A percentile compares a stretch with the other conserved stretches of the same genome.
Conservation (phyloP, 768 basidiomycete species). For the Tricholoma furcatifolium region DNA sequence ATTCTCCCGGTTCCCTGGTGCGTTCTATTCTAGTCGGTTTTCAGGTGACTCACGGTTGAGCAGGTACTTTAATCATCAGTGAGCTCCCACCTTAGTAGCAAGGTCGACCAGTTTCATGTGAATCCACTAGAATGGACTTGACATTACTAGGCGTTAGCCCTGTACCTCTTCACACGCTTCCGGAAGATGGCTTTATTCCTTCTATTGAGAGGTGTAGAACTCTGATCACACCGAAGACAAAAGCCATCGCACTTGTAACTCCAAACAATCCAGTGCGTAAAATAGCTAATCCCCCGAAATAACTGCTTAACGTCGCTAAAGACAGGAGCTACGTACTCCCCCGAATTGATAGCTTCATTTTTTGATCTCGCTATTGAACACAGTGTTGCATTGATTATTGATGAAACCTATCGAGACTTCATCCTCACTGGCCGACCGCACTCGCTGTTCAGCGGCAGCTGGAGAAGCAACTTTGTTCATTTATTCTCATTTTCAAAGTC, state of each 20-base stretch:
- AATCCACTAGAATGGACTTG: conserved; percentile 56
- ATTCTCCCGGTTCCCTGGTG: conserved; percentile 75
- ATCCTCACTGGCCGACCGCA: conserved; percentile 49
- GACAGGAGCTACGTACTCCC: conserved; percentile 72
- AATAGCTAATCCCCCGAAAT: neutral
- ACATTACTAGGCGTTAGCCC: conserved; percentile 60
- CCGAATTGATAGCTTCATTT: conserved; percentile 56
- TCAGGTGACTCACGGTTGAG: neutral
- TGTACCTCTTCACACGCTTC: conserved; percentile 50
- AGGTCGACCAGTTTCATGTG: neutral
- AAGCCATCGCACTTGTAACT: conserved; percentile 72
- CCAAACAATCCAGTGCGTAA: conserved; percentile 73
- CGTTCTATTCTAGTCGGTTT: neutral
- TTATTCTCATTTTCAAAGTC: conserved; percentile 83
- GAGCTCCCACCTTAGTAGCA: conserved; percentile 14
- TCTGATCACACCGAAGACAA: conserved; percentile 57
- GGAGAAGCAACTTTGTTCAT: conserved; percentile 64
- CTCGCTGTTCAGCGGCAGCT: conserved; percentile 48
- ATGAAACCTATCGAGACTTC: conserved; percentile 90
- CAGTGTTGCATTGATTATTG: conserved; percentile 69
- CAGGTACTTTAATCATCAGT: conserved; percentile 72
- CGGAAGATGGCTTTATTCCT: conserved; percentile 59
- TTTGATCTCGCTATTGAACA: conserved; percentile 52
- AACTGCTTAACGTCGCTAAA: conserved; percentile 18
- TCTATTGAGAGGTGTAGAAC: conserved; percentile 45